A percentile compares a stretch with the other conserved stretches of the same genome.
Evolutionary conservation across 306 rosid species (phyloP).

Genomic region (Quercus engelmannii): DNA sequence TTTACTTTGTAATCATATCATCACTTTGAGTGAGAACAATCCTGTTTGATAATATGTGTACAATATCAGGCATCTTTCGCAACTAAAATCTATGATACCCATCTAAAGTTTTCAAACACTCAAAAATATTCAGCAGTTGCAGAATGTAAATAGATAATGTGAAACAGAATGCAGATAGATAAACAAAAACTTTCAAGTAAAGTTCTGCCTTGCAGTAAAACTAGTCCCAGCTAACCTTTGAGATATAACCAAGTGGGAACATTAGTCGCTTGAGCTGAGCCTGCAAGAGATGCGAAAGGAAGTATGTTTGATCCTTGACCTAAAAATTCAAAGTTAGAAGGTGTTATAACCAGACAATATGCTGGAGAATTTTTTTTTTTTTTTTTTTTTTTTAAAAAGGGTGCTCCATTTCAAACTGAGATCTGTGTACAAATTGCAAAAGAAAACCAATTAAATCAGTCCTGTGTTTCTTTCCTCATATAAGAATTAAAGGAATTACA

Average conservation of each 20-base stretch:
- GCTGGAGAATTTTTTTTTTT: not conserved
- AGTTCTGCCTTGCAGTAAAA: constrained; percentile 10
- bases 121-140: not conserved
- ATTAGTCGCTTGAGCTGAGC: constrained; percentile 74
- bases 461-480: not conserved
- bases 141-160: not conserved
- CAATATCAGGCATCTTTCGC: not conserved
- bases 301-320: constrained; percentile 98
- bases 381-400: not conserved
- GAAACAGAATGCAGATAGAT: constrained; percentile 8
- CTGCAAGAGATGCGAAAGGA: constrained; percentile 86
- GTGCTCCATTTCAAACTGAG: not conserved
- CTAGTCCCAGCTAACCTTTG: constrained; percentile 64
- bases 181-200: not conserved
- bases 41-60: not conserved
- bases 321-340: constrained; percentile 28
- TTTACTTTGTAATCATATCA: not conserved
- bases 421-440: not conserved
- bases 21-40: not conserved
- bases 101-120: not conserved
- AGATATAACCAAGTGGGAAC: constrained; percentile 81
- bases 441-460: not conserved
- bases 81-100: not conserved
- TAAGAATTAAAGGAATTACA: not conserved
- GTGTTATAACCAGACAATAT: constrained; percentile 17